Percentiles rank a stretch among this genome's conserved stretches.
Evolutionary conservation across 192 early-diverging fungal species (phyloP).

Genomic region (Coemansia sp.): DNA sequence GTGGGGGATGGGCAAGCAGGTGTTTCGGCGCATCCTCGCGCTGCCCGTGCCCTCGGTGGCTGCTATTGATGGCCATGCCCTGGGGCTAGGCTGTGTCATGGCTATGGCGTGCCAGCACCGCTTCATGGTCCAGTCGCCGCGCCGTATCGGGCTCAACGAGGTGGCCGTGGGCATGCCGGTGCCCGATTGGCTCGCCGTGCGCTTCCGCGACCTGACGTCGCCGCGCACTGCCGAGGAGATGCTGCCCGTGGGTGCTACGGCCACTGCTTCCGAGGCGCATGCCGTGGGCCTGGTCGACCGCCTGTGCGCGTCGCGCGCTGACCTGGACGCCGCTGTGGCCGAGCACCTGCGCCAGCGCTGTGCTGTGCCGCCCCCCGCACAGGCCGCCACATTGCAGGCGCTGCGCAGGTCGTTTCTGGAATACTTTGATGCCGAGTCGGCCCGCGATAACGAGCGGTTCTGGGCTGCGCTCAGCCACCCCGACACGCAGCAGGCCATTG

Average conservation of each 20-base stretch:
- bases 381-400: slow-evolving; percentile 8
- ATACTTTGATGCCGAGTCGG: slow-evolving; percentile 16
- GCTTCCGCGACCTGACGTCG: slow-evolving; percentile 32
- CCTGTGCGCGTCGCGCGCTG: slow-evolving; percentile 6
- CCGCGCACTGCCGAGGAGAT: slow-evolving; percentile 20
- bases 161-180: slow-evolving; percentile 34
- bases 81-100: slow-evolving; percentile 32
- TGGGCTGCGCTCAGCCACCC: slow-evolving; percentile 16
- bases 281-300: slow-evolving; percentile 16
- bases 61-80: slow-evolving; percentile 33
- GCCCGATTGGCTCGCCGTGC: slow-evolving; percentile 35
- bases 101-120: slow-evolving; percentile 40
- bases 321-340: slow-evolving; percentile 7
- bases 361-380: slow-evolving; percentile 6
- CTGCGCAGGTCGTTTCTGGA: slow-evolving; percentile 16
- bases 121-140: slow-evolving; percentile 15
- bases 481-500: slow-evolving; percentile 12
- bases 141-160: slow-evolving; percentile 39
- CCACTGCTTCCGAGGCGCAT: slow-evolving; percentile 3
- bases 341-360: slow-evolving; percentile 3
- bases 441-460: slow-evolving; percentile 18
- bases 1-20: slow-evolving; percentile 11
- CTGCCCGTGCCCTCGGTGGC: slow-evolving; percentile 34
- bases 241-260: slow-evolving; percentile 12
- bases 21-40: slow-evolving; percentile 35